Evolutionary conservation across 495 filamentous ascomycete species (phyloP).

Genomic region (Pyronema omphalodes): DNA sequence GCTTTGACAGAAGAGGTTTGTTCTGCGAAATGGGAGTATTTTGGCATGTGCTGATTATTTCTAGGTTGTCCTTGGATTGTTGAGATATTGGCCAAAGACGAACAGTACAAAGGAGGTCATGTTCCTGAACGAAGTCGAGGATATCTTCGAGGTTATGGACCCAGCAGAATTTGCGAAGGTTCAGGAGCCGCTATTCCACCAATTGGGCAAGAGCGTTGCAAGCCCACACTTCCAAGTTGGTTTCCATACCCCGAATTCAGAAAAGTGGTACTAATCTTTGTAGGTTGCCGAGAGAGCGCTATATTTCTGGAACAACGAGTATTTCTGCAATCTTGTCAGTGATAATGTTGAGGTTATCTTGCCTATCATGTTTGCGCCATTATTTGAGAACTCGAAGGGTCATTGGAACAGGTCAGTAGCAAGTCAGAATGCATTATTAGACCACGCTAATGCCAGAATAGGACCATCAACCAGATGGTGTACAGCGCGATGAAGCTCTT

Average conservation of each 20-base stretch:
- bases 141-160: constrained; percentile 99
- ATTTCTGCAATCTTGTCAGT: constrained; percentile 98
- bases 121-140: constrained; percentile 98
- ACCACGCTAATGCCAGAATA: constrained; percentile 24
- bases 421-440: not conserved
- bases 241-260: not conserved
- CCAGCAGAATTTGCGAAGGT: constrained; percentile 97
- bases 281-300: constrained; percentile 87
- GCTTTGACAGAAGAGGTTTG: constrained; percentile 85
- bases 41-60: constrained; percentile 4
- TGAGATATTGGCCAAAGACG: constrained; percentile 97
- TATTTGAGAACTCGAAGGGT: constrained; percentile 98
- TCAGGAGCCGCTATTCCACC: constrained; percentile 90
- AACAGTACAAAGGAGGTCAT: constrained; percentile 99
- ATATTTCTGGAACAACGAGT: constrained; percentile 99
- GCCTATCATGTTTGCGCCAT: constrained; percentile 96
- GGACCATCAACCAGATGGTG: constrained; percentile 98
- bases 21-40: not conserved
- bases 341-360: constrained; percentile 97
- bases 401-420: constrained; percentile 88
- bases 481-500: constrained; percentile 99
- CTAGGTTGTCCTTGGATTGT: constrained; percentile 79
- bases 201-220: constrained; percentile 92
- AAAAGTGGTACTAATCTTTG: constrained; percentile 4
- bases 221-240: constrained; percentile 91